Conservation (phyloP, 2,329 filamentous ascomycete species). For the Rosellinia necatrix region DNA sequence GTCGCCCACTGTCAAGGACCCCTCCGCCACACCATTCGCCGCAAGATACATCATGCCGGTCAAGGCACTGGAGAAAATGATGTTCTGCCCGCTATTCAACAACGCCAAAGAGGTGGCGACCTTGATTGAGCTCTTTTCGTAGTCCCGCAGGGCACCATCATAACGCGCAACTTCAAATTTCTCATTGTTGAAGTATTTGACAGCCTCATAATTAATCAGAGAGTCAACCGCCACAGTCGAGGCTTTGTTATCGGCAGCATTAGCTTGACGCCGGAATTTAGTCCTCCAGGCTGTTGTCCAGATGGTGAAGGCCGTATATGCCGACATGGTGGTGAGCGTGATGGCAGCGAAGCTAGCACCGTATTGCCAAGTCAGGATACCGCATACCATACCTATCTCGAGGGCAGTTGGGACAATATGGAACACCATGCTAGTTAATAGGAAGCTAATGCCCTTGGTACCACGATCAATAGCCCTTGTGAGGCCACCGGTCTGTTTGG, state of each 20-base stretch:
- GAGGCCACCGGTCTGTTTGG: conserved; percentile 90
- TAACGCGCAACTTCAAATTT: conserved; percentile 91
- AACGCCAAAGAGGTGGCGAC: conserved; percentile 91
- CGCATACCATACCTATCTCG: conserved; percentile 94
- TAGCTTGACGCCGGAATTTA: conserved; percentile 92
- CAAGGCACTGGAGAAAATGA: conserved; percentile 93
- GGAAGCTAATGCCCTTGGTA: conserved; percentile 97
- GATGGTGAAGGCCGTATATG: conserved; percentile 96
- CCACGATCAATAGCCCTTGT: conserved; percentile 94
- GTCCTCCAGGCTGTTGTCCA: conserved; percentile 96
- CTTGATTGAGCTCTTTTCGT: conserved; percentile 95
- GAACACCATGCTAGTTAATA: conserved; percentile 97
- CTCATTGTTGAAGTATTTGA: conserved; percentile 99
- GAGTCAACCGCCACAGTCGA: conserved; percentile 96
- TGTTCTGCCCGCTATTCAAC: conserved; percentile 92
- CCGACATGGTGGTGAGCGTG: conserved; percentile 87
- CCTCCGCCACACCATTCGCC: conserved; percentile 82
- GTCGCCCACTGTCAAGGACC: conserved; percentile 86
- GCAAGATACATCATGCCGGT: conserved; percentile 99
- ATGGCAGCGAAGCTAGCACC: conserved; percentile 90
- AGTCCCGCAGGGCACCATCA: conserved; percentile 81
- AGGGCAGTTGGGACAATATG: conserved; percentile 92
- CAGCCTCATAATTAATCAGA: conserved; percentile 97
- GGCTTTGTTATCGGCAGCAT: conserved; percentile 93
- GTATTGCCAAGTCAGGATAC: conserved; percentile 95